Conservation (phyloP, 2,329 filamentous ascomycete genomes). For the Torrubiellomyces zombiae region DNA sequence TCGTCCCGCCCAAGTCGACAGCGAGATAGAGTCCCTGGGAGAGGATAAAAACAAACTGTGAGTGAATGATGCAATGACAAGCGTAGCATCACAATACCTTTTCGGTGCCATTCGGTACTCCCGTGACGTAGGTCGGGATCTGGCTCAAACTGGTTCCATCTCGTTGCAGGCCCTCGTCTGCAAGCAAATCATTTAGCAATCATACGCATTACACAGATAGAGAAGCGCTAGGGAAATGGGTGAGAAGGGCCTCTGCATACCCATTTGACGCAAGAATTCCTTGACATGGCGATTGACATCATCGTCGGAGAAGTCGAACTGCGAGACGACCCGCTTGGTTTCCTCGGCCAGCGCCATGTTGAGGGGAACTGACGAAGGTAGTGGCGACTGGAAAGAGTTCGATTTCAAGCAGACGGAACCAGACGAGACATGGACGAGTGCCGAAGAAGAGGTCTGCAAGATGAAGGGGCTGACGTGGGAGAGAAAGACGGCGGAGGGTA, state of each 20-base stretch:
- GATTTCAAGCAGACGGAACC: slow-evolving; percentile 37
- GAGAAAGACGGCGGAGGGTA: slow-evolving; percentile 5
- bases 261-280: slow-evolving; percentile 78
- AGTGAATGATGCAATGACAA: background rate
- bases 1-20: slow-evolving; percentile 94
- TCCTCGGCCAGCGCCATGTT: slow-evolving; percentile 50
- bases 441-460: slow-evolving; percentile 11
- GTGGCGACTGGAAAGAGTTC: slow-evolving; percentile 38
- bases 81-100: slow-evolving; percentile 35
- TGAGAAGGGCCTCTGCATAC: too few species aligned
- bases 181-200: slow-evolving; percentile 5
- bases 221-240: too few species aligned
- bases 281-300: slow-evolving; percentile 65
- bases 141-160: slow-evolving; percentile 76
- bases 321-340: slow-evolving; percentile 61
- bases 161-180: slow-evolving; percentile 66
- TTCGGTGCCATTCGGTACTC: slow-evolving; percentile 91
- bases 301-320: slow-evolving; percentile 71
- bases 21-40: slow-evolving; percentile 83
- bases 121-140: slow-evolving; percentile 93
- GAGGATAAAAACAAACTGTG: background rate
- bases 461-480: slow-evolving; percentile 13
- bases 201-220: too few species aligned
- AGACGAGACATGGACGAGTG: slow-evolving; percentile 17
- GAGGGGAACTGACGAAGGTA: slow-evolving; percentile 36